These are phyloP conservation scores for Baudoinia panamericana DNA, from an alignment of 495 filamentous ascomycete species.

Conservation along the genomic window DNA sequence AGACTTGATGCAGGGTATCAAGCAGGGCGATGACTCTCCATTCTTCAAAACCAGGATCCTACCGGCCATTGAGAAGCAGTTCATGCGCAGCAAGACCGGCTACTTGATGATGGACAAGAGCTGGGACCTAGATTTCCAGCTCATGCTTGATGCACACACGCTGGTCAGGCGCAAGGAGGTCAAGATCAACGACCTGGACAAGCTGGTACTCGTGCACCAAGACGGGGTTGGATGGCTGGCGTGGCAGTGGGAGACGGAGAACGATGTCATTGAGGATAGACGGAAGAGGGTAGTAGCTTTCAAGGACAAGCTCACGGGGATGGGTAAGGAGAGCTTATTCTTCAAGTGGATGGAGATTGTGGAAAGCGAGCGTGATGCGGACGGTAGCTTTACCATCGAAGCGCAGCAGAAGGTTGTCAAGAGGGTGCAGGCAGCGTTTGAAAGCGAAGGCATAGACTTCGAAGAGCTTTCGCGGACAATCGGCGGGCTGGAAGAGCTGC, in stretches of 20 bases:
- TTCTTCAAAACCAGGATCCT: constrained; percentile 38
- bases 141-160: constrained; percentile 55
- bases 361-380: constrained; percentile 62
- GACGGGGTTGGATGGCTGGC: constrained; percentile 54
- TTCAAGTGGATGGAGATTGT: constrained; percentile 76
- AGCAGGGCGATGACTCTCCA: constrained; percentile 25
- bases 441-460: constrained; percentile 58
- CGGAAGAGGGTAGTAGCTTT: constrained; percentile 48
- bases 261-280: constrained; percentile 26
- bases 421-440: constrained; percentile 60
- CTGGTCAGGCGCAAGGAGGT: constrained; percentile 49
- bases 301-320: constrained; percentile 50
- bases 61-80: constrained; percentile 49
- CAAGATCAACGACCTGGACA: constrained; percentile 45
- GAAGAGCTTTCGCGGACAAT: constrained; percentile 59
- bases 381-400: constrained; percentile 59
- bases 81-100: constrained; percentile 56
- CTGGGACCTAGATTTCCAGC: constrained; percentile 69
- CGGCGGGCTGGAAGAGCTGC: constrained; percentile 51
- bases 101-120: constrained; percentile 63
- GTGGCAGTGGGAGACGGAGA: constrained; percentile 31
- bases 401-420: constrained; percentile 39
- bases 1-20: constrained; percentile 32
- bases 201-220: constrained; percentile 50
- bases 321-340: constrained; percentile 75